A percentile compares a stretch with the other conserved stretches of the same genome.
Evolutionary conservation across 2,329 filamentous ascomycete genomes (phyloP).

Genomic region (Tolypocladium inflatum): DNA sequence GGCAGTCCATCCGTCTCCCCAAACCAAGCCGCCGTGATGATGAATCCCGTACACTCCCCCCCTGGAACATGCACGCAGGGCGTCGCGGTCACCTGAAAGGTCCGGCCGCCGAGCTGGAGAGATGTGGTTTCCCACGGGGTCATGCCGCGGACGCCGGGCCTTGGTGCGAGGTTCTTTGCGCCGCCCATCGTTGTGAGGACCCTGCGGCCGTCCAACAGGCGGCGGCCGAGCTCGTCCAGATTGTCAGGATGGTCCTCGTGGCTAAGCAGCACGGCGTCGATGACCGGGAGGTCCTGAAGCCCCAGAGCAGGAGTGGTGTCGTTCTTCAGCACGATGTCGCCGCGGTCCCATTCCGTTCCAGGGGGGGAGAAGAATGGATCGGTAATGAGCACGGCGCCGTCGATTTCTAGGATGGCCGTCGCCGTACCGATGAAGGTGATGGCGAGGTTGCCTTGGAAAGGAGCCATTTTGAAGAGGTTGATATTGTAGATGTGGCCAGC

Average conservation of each 20-base stretch:
- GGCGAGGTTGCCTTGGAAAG: slow-evolving; percentile 13
- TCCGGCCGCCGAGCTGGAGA: slow-evolving; percentile 17
- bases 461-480: not conserved
- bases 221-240: slow-evolving; percentile 34
- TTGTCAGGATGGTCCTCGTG: slow-evolving; percentile 43
- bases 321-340: slow-evolving; percentile 16
- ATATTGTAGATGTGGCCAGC: too few relatives aligned
- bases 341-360: slow-evolving; percentile 21
- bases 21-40: slow-evolving; percentile 26
- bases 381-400: slow-evolving; percentile 31
- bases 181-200: slow-evolving; percentile 38
- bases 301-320: slow-evolving; percentile 22
- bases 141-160: slow-evolving; percentile 30
- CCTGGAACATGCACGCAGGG: slow-evolving; percentile 33
- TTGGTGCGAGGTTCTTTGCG: slow-evolving; percentile 29
- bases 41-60: slow-evolving; percentile 34
- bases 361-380: slow-evolving; percentile 35
- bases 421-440: slow-evolving; percentile 39
- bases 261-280: slow-evolving; percentile 38
- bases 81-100: slow-evolving; percentile 29
- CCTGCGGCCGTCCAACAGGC: slow-evolving; percentile 31
- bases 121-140: slow-evolving; percentile 26
- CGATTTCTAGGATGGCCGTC: slow-evolving; percentile 34
- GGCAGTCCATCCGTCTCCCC: slow-evolving; percentile 25
- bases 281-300: slow-evolving; percentile 28